Base-by-base conservation (phyloP, 2,329 filamentous ascomycete genomes). In the Aureobasidium melanogenum region DNA sequence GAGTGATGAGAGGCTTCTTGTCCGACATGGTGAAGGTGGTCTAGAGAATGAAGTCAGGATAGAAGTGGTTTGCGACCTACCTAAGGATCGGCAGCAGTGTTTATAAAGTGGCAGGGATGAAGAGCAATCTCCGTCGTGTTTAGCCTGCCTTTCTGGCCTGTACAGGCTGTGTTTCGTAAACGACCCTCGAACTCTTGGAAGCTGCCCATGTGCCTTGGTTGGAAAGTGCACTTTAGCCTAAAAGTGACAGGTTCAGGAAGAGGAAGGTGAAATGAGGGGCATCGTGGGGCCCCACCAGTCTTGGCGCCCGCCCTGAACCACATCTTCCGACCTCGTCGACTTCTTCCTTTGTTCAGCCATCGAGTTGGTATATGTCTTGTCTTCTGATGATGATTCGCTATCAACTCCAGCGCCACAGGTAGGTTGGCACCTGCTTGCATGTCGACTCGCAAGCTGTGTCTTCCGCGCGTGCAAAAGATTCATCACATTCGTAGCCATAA, bases 1-100 rank as follows among this genome's bases (percentile, higher is more conserved):
- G 82, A n/a, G 80, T 85, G 69, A 91, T 86, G 64, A 91, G 60
- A n/a, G 60, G 60, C n/a, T 54, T 12, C 34, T 54, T 61, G 59
- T 61, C 59, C 22, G 56, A 60, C 56, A 60, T 60, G 56, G 26
- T 51, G 46, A 9, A 28, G 14, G 12, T 19, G 32, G 28, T 22
- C 43, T 58, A 24, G 44, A 36, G n/a, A 39, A 14, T 36, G 15
- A 8, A 15, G 22, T 30, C 22, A 58, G 34, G 15, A 12, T 30
- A 39, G 17, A 58, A n/a, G 22, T 24, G 43, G 22, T 39, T 38
- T 8, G 34, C n/a, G 32, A 48, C 55, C 43, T 58, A 48, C 55
- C 22, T 26, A 24, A 2, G 32, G 55, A 34, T 28, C 30, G 41
- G 15, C 41, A 24, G 28, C n/a, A 34, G 55, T 48, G 55, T 58